Conservation (phyloP, 202 grass and related monocot genomes). For the Dendrocalamus latiflorus region DNA sequence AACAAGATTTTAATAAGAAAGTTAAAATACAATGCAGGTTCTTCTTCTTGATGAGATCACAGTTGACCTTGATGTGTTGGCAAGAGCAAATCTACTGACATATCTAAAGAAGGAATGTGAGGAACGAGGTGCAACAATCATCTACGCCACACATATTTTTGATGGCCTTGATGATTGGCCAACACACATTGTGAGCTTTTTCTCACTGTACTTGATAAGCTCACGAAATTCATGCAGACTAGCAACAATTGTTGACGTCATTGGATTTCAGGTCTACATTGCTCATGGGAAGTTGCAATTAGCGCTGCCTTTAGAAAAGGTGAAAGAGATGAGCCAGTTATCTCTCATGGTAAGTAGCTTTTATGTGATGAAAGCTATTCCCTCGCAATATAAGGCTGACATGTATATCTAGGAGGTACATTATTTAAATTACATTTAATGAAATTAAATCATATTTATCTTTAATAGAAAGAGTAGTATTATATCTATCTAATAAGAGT, state of each 20-base stretch:
- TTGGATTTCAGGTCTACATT: conserved; percentile 62
- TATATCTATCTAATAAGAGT: too few species aligned
- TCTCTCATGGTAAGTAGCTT: conserved; percentile 82
- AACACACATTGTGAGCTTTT: conserved; percentile 60
- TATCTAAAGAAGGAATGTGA: conserved; percentile 92
- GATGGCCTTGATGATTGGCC: conserved; percentile 96
- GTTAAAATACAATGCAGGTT: conserved; percentile 41
- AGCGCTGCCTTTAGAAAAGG: conserved; percentile 79
- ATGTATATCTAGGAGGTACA: too few species aligned
- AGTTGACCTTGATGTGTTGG: conserved; percentile 78
- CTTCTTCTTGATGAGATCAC: conserved; percentile 98
- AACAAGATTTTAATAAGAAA: conserved; percentile 5
- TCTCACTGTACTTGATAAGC: background rate
- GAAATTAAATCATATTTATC: too few species aligned
- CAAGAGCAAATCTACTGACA: conserved; percentile 70
- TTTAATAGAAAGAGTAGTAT: too few species aligned
- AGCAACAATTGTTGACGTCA: background rate
- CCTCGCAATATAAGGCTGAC: too few species aligned
- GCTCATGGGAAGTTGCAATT: conserved; percentile 83
- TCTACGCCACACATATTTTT: conserved; percentile 97
- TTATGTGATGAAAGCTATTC: background rate
- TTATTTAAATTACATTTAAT: too few species aligned
- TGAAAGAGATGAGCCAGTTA: conserved; percentile 85
- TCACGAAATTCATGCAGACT: conserved; percentile 3
- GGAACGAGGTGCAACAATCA: conserved; percentile 67